These are phyloP conservation scores for Termitomyces sp. DNA, from an alignment of 768 basidiomycete species.

Conservation along the genomic window DNA sequence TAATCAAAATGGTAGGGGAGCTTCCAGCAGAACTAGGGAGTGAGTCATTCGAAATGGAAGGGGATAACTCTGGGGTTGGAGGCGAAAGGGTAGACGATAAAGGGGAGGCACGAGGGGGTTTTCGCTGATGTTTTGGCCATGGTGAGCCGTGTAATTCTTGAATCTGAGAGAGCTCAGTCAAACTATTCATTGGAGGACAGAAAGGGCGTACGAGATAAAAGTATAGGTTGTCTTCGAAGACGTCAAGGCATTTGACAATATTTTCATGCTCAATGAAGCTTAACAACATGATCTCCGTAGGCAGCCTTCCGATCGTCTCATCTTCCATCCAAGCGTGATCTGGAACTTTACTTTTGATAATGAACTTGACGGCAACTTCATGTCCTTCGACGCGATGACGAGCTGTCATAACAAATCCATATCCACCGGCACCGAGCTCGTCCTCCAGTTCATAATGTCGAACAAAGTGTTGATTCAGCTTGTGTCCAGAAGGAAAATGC, in stretches of 20 bases:
- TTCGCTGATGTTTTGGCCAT: conserved; percentile 54
- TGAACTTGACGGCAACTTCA: conserved; percentile 94
- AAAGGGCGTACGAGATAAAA: conserved; percentile 73
- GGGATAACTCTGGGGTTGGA: conserved; percentile 52
- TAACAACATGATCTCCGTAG: conserved; percentile 79
- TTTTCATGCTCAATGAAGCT: conserved; percentile 70
- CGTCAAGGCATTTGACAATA: conserved; percentile 77
- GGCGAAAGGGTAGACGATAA: conserved; percentile 23
- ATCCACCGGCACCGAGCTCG: conserved; percentile 87
- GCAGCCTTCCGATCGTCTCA: conserved; percentile 55
- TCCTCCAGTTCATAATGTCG: conserved; percentile 57
- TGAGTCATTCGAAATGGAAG: conserved; percentile 47
- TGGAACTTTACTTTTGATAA: conserved; percentile 72
- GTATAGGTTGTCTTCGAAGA: conserved; percentile 79
- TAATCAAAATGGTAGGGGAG: conserved; percentile 23
- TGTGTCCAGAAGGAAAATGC: conserved; percentile 56
- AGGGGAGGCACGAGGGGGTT: conserved; percentile 16
- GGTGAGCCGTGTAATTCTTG: conserved; percentile 93
- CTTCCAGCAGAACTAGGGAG: conserved; percentile 36
- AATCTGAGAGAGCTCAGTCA: conserved; percentile 41
- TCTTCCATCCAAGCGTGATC: conserved; percentile 60
- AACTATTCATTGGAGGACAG: background rate
- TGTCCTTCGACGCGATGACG: conserved; percentile 47
- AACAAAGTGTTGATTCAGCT: conserved; percentile 56
- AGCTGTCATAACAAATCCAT: conserved; percentile 93